Evolutionary conservation across 2,329 filamentous ascomycete genomes (phyloP).

Genomic region (Colletotrichum sublineola): DNA sequence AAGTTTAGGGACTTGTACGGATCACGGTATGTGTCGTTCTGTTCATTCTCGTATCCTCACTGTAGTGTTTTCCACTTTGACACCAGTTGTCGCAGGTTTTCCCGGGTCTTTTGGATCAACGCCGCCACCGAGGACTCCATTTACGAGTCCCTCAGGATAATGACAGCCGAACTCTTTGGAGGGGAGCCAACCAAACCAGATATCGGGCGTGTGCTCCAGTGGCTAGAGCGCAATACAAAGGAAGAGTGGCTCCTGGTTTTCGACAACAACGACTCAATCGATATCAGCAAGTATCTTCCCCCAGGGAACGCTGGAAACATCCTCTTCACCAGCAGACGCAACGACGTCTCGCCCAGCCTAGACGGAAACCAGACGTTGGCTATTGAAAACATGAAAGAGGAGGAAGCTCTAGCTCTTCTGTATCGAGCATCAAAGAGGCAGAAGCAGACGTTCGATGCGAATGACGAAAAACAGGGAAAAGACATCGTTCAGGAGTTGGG

Average conservation of each 20-base stretch:
- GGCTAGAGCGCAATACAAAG: constrained; percentile 38
- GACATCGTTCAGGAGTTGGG: constrained; percentile 45
- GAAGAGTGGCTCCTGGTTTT: constrained; percentile 50
- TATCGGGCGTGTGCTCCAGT: constrained; percentile 36
- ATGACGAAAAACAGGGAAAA: constrained; percentile 8
- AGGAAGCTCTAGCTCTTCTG: not conserved
- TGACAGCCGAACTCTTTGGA: constrained; percentile 34
- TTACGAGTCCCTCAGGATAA: constrained; percentile 44
- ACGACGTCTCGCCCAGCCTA: not conserved
- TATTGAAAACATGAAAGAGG: not conserved
- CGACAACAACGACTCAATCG: constrained; percentile 47
- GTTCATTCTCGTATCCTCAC: not conserved
- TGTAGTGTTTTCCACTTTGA: not conserved
- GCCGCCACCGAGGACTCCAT: constrained; percentile 45
- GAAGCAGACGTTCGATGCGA: not conserved
- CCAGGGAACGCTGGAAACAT: constrained; percentile 46
- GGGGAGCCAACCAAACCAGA: constrained; percentile 14
- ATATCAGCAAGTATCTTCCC: constrained; percentile 43
- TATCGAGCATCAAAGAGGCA: not conserved
- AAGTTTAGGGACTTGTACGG: constrained; percentile 45
- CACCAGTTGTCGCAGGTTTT: constrained; percentile 43
- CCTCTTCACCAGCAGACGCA: constrained; percentile 47
- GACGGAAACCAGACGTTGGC: not conserved
- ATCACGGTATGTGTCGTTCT: constrained; percentile 36
- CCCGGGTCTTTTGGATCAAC: constrained; percentile 49